A percentile compares a stretch with the other conserved stretches of the same genome.
phyloP scores from a whole-genome alignment of 2,329 filamentous ascomycete genomes.

The Phoma sp. region DNA sequence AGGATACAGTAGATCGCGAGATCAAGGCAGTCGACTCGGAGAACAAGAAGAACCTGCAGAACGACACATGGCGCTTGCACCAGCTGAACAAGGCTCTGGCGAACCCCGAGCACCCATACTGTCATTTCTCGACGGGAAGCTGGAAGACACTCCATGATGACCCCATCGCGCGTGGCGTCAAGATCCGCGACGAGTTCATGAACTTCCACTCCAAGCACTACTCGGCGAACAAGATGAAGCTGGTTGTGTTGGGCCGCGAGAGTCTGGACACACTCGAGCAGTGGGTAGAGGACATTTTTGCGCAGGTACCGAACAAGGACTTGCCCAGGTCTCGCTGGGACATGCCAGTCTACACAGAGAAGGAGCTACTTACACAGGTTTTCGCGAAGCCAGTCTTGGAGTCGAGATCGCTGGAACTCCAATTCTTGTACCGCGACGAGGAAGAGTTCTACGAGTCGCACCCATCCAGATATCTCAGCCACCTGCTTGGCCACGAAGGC shows the following conservation, averaged over 20 bases:
- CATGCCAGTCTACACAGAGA: slow-evolving; percentile 65
- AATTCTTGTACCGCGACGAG: slow-evolving; percentile 86
- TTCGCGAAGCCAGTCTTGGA: slow-evolving; percentile 95
- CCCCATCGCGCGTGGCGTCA: slow-evolving; percentile 79
- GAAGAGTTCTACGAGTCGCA: slow-evolving; percentile 80
- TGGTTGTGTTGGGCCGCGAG: slow-evolving; percentile 85
- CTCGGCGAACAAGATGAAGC: slow-evolving; percentile 92
- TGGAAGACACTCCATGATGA: slow-evolving; percentile 83
- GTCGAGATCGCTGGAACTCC: slow-evolving; percentile 77
- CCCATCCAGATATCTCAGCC: slow-evolving; percentile 84
- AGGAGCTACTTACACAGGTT: slow-evolving; percentile 72
- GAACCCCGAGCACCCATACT: slow-evolving; percentile 86
- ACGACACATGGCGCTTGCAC: slow-evolving; percentile 84
- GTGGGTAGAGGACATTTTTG: slow-evolving; percentile 87
- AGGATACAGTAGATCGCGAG: slow-evolving; percentile 85
- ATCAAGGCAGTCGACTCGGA: slow-evolving; percentile 90
- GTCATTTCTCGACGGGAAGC: slow-evolving; percentile 91
- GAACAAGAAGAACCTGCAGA: slow-evolving; percentile 97
- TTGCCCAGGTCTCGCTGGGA: slow-evolving; percentile 74
- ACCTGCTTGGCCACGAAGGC: slow-evolving; percentile 90
- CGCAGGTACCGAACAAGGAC: slow-evolving; percentile 81
- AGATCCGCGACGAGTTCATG: slow-evolving; percentile 90
- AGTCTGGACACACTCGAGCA: slow-evolving; percentile 79
- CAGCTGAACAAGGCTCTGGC: slow-evolving; percentile 90
- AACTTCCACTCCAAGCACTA: slow-evolving; percentile 90